Base-by-base conservation (phyloP, 306 rosid species). In the Pterocarpus macrocarpus region DNA sequence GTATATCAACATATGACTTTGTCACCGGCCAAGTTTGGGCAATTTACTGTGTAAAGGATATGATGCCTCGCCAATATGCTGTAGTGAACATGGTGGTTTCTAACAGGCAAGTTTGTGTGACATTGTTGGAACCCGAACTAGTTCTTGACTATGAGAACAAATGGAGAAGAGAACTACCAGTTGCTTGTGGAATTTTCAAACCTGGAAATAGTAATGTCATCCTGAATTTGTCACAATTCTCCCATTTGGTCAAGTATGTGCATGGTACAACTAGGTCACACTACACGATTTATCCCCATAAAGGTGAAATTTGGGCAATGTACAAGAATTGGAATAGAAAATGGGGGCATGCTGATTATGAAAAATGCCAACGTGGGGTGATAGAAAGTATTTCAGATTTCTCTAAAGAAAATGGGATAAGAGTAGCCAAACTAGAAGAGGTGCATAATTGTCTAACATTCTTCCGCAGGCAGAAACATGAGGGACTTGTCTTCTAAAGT, bases 281-380 rank as follows among this genome's bases (percentile, higher is more conserved):
- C 9, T 78, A n/a, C 17, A 6, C 67, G 57, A 78, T 78, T 41
- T 78, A 78, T 78, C 75, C 82, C 49, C 33, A 55, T 34, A 57
- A 78, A 43, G 75, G 81, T 53, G 75, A 78, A 74, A 34, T 78
- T 45, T 78, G 82, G 75, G 75, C 75, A 39, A 57, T 78, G 59
- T 67, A 67, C 75, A 78, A 47, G 82, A 68, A 78, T 67, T 78
- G 82, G 82, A 66, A 15, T 28, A 65, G 45, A 15, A 55, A 53
- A 22, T 78, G 57, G 68, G 67, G 9, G 49, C 59, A 68, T 5
- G 11, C 2, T 41, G 75, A 78, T 7, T 39, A 78, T 67, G 75
- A 52, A 56, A 57, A 49, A 38, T 13, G 75, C 67, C 45, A 67
- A 68, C 67, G 4, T 56, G 39, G 75, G 58, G 9, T 78, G 12